Percentiles rank a stretch among this genome's conserved stretches.
These are phyloP conservation scores for Torulaspora pretoriensis DNA, from an alignment of 1,139 yeast genomes.

Conservation along the genomic window DNA sequence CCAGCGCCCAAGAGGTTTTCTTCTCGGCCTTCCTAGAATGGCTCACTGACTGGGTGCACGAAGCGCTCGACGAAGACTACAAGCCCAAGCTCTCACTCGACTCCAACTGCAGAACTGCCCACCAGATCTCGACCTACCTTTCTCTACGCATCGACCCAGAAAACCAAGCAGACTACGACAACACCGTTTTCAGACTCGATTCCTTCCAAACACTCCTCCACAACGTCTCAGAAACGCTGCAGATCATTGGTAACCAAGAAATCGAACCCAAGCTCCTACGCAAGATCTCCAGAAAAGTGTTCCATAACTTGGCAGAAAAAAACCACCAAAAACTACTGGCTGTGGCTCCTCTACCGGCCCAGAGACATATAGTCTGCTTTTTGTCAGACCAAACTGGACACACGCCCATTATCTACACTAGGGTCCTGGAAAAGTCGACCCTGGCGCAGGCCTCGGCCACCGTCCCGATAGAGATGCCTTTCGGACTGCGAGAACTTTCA, in stretches of 20 bases:
- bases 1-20: constrained; percentile 12
- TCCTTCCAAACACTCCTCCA: not conserved
- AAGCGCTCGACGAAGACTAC: constrained; percentile 24
- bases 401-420: not conserved
- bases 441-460: not conserved
- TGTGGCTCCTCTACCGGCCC: not conserved
- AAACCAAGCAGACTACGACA: not conserved
- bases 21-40: constrained; percentile 22
- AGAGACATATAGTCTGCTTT: constrained; percentile 2
- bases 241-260: not conserved
- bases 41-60: constrained; percentile 25
- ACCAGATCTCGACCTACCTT: constrained; percentile 11
- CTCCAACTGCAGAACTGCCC: constrained; percentile 10
- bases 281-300: not conserved
- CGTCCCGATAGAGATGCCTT: constrained; percentile 1
- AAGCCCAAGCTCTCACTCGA: constrained; percentile 12
- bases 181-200: not conserved
- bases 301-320: not conserved
- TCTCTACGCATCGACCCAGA: constrained; percentile 8
- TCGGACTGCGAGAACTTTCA: not conserved
- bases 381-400: not conserved
- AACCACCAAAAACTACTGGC: not conserved
- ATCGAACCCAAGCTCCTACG: constrained; percentile 6
- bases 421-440: constrained; percentile 2
- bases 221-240: not conserved